These are phyloP conservation scores for Microthyrium microscopicum DNA, from an alignment of 2,329 filamentous ascomycete genomes.

Conservation along the genomic window DNA sequence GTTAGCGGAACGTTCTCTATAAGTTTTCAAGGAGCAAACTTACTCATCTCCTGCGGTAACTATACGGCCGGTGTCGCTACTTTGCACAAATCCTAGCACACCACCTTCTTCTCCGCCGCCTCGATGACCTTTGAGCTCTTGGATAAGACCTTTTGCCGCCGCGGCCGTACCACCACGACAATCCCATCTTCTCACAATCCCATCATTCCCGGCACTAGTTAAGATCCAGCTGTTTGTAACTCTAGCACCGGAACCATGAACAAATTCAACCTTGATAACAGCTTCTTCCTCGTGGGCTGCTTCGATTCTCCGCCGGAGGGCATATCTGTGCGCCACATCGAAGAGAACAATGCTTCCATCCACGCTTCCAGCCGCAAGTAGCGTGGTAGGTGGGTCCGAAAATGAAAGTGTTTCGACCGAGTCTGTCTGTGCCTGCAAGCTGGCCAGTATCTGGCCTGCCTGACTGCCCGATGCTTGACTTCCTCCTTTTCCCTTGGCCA, in stretches of 20 bases:
- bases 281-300: constrained; percentile 60
- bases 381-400: constrained; percentile 40
- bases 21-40: no score
- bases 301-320: constrained; percentile 64
- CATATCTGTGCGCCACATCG: constrained; percentile 72
- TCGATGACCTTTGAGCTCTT: constrained; percentile 82
- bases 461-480: constrained; percentile 30
- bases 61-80: constrained; percentile 49
- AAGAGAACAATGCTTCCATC: constrained; percentile 65
- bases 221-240: constrained; percentile 41
- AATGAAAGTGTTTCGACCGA: constrained; percentile 64
- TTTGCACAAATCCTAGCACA: constrained; percentile 78
- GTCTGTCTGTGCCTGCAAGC: constrained; percentile 62
- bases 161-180: constrained; percentile 49
- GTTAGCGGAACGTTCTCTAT: no score
- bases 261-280: constrained; percentile 86
- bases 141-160: constrained; percentile 52
- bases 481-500: constrained; percentile 24
- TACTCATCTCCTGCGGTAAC: constrained; percentile 81
- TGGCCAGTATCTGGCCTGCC: constrained; percentile 61
- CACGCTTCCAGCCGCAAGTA: constrained; percentile 46
- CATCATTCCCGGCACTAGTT: constrained; percentile 83
- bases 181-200: constrained; percentile 82
- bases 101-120: constrained; percentile 76
- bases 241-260: constrained; percentile 29